Evolutionary conservation across 352 stramenopile species (phyloP).

Genomic region (Paralagenidium karlingii): DNA sequence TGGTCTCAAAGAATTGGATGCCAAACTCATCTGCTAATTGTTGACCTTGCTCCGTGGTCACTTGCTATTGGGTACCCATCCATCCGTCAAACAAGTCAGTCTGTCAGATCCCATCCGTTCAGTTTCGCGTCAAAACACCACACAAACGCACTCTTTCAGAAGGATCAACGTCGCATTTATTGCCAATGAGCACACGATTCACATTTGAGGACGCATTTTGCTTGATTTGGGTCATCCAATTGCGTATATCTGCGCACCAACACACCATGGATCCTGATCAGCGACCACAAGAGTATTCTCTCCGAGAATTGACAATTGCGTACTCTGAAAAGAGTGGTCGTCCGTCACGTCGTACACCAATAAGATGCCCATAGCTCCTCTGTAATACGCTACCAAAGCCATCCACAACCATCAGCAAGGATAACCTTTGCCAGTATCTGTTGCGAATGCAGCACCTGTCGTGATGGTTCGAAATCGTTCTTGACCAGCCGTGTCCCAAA

Average conservation of each 20-base stretch:
- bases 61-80: constrained; percentile 55
- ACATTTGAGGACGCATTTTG: constrained; percentile 99
- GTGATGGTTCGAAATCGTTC: constrained; percentile 85
- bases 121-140: not conserved
- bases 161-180: constrained; percentile 98
- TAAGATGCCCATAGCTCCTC: constrained; percentile 85
- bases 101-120: constrained; percentile 1
- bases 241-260: constrained; percentile 56
- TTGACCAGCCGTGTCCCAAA: constrained; percentile 82
- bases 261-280: not conserved
- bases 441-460: constrained; percentile 24
- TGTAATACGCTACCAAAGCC: constrained; percentile 74
- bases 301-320: not conserved
- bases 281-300: not conserved
- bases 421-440: not conserved
- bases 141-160: constrained; percentile 82
- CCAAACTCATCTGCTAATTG: constrained; percentile 89
- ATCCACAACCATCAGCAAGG: not conserved
- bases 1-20: constrained; percentile 93
- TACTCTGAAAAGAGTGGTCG: constrained; percentile 86
- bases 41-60: constrained; percentile 89
- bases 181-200: constrained; percentile 99
- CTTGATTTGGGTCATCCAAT: constrained; percentile 88
- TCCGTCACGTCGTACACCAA: constrained; percentile 90
- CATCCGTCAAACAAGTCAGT: constrained; percentile 5